Base-by-base conservation (phyloP, 2,329 filamentous ascomycete species). In the Curvularia hawaiiensis region DNA sequence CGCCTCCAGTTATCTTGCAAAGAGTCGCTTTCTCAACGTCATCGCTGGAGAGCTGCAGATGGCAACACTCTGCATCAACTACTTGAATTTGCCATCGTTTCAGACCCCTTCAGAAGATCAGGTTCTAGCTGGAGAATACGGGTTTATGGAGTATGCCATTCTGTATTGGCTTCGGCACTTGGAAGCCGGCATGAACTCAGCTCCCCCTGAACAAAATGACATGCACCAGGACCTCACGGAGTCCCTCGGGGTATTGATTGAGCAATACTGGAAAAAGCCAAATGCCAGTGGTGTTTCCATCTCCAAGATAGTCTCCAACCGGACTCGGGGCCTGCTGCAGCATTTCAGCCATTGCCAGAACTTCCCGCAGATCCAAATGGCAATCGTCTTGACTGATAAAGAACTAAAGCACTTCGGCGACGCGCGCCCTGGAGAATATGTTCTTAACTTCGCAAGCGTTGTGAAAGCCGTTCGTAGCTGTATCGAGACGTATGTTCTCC, bases 101-200 rank as follows among this genome's bases (percentile, higher is more conserved):
- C 35, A 18, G 2, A 16, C 18, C 4, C 51, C 56, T 35, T 39
- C 31, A 58, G 20, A 16, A 45, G 9, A 43, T 52, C 22, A 20
- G 44, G 43, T 66, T 6, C 22, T 58, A 7, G 31, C 58, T 24
- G 63, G 65, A 8, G 53, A 55, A n/a, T 67, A 62, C 44, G 52
- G 38, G 16, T 60, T 65, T n/a, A 52, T 60, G 51, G 58, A 64
- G 12, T 66, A 66, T 39, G 58, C 64, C 10, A 46, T 59, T 10
- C 11, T 54, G 16, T 57, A 61, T 43, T 66, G 64, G 64, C 41
- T 58, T 24, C 47, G 56, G 20, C 64, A 66, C 43, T 26, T 66
- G 18, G 62, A 62, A 20, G 62, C 58, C 20, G 56, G 56, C 8
- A 39, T 60, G 40, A 50, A 16, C 38, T 30, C 44, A 31, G 30